Evolutionary conservation across 2,329 filamentous ascomycete species (phyloP).

Genomic region (Clarireedia hainanense): DNA sequence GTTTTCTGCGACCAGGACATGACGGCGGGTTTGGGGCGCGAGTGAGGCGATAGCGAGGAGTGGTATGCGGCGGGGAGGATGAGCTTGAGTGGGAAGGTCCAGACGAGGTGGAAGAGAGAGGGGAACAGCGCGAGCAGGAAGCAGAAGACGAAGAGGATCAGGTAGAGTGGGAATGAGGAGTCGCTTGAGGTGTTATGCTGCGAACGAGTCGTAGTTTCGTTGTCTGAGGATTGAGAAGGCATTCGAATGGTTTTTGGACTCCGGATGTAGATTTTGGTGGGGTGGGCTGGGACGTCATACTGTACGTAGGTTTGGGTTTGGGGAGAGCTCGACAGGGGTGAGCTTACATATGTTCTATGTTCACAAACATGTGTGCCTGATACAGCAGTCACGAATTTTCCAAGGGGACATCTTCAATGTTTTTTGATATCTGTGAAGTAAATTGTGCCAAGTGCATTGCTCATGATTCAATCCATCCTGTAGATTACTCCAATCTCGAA

Average conservation of each 20-base stretch:
- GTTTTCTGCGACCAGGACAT: constrained; percentile 81
- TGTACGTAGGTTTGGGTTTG: background rate
- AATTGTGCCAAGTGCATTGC: background rate
- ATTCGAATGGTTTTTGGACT: constrained; percentile 9
- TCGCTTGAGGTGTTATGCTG: constrained; percentile 13
- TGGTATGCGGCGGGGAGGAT: constrained; percentile 23
- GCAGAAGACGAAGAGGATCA: constrained; percentile 39
- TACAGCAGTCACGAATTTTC: background rate
- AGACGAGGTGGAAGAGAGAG: constrained; percentile 42
- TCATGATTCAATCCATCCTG: background rate
- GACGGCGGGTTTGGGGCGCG: constrained; percentile 19
- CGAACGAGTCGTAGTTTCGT: constrained; percentile 10
- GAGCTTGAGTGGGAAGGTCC: constrained; percentile 39
- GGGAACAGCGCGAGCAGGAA: constrained; percentile 47
- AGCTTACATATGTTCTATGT: too few species aligned
- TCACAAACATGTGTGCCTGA: background rate
- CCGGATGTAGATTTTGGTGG: constrained; percentile 8
- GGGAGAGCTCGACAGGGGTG: background rate
- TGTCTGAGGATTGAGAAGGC: constrained; percentile 11
- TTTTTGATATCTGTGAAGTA: background rate
- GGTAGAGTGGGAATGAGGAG: constrained; percentile 26
- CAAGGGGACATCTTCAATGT: too few species aligned
- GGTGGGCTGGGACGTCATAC: constrained; percentile 4
- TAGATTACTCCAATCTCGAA: constrained; percentile 13
- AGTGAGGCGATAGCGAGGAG: constrained; percentile 35